Conservation (phyloP, 805 yeast species). For the Zygosaccharomyces bisporus region DNA sequence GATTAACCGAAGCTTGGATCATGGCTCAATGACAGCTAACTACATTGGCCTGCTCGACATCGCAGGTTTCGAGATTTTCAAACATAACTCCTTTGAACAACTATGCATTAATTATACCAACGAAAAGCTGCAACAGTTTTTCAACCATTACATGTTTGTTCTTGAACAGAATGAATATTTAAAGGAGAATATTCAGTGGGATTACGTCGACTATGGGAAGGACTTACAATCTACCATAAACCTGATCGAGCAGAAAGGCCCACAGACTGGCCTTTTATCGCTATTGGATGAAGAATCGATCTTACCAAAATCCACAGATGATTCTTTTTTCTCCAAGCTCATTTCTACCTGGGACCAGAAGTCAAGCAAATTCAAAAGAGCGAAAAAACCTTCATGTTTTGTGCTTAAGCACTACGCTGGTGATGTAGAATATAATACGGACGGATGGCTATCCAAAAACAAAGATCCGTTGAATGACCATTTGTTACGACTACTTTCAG, state of each 20-base stretch:
- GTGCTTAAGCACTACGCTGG: conserved; percentile 92
- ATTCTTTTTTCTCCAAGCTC: conserved; percentile 76
- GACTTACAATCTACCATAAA: conserved; percentile 94
- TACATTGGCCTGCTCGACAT: conserved; percentile 96
- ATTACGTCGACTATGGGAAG: conserved; percentile 91
- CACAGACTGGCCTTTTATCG: conserved; percentile 78
- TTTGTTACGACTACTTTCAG: conserved; percentile 55
- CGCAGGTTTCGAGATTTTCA: conserved; percentile 96
- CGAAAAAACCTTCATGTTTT: conserved; percentile 73
- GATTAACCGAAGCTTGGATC: conserved; percentile 66
- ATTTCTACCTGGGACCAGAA: conserved; percentile 57
- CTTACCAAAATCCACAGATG: conserved; percentile 84
- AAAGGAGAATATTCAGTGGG: conserved; percentile 92
- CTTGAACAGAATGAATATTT: conserved; percentile 95
- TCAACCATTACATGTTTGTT: conserved; percentile 96
- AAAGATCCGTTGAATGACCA: conserved; percentile 87
- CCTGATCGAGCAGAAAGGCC: conserved; percentile 65
- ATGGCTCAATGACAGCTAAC: conserved; percentile 41
- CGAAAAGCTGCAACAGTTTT: conserved; percentile 95
- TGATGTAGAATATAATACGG: conserved; percentile 86
- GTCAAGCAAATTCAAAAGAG: conserved; percentile 61
- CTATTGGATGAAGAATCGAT: conserved; percentile 92
- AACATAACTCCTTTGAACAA: conserved; percentile 91
- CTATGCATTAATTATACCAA: conserved; percentile 96
- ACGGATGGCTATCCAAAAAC: conserved; percentile 92